Evolutionary conservation across 257 asterid species (phyloP).

Genomic region (Avicennia marina): DNA sequence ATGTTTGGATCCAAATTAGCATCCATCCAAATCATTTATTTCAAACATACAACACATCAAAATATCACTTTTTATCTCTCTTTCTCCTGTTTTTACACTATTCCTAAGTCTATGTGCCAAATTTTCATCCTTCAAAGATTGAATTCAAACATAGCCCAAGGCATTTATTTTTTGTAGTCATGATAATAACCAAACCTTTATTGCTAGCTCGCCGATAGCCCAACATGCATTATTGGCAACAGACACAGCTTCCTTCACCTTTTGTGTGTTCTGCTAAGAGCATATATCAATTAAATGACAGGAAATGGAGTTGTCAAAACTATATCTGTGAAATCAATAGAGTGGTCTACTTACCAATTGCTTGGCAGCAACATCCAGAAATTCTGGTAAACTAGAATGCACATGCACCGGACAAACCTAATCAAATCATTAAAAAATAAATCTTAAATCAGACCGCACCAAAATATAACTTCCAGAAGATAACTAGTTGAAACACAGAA

Average conservation of each 20-base stretch:
- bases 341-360: slow-evolving; percentile 67
- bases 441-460: neutral
- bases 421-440: neutral
- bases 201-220: slow-evolving; percentile 98
- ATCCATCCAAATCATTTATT: too few species aligned
- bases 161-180: too few species aligned
- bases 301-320: slow-evolving; percentile 5
- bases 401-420: slow-evolving; percentile 33
- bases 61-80: too few species aligned
- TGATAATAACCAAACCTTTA: slow-evolving; percentile 44
- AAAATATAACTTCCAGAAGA: neutral
- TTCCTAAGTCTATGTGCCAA: too few species aligned
- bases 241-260: slow-evolving; percentile 86
- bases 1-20: too few species aligned
- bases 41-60: too few species aligned
- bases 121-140: too few species aligned
- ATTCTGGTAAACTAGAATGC: slow-evolving; percentile 66
- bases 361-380: slow-evolving; percentile 81
- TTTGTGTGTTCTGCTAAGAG: slow-evolving; percentile 55
- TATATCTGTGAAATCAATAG: slow-evolving; percentile 1
- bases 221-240: slow-evolving; percentile 99
- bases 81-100: too few species aligned
- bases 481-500: neutral
- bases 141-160: too few species aligned
- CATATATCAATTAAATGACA: slow-evolving; percentile 8